Conservation (phyloP, 202 grass and related monocot species). For the Digitaria exilis region DNA sequence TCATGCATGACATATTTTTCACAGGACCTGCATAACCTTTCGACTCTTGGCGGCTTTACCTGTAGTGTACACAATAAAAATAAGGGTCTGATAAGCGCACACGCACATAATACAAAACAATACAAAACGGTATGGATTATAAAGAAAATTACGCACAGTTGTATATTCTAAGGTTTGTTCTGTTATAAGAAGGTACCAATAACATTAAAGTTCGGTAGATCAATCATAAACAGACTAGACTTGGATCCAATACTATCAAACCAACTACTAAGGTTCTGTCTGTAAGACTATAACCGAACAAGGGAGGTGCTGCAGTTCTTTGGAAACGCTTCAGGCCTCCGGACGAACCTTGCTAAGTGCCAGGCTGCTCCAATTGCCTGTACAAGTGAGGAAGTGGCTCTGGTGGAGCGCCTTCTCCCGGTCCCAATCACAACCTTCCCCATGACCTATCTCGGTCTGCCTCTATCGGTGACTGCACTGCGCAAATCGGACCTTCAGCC, state of each 20-base stretch:
- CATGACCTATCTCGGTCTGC: too few relatives aligned
- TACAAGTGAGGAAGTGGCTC: too few relatives aligned
- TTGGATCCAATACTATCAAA: not conserved
- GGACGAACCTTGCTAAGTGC: too few relatives aligned
- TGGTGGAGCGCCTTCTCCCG: too few relatives aligned
- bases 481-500: too few relatives aligned
- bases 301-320: too few relatives aligned
- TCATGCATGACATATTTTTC: not conserved
- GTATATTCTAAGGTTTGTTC: not conserved
- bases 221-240: not conserved
- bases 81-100: not conserved
- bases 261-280: not conserved
- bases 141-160: too few relatives aligned
- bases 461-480: too few relatives aligned
- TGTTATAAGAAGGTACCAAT: not conserved
- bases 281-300: too few relatives aligned
- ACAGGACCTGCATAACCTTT: slow-evolving; percentile 11
- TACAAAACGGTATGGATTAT: not conserved
- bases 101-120: not conserved
- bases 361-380: too few relatives aligned
- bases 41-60: not conserved
- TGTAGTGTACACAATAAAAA: slow-evolving; percentile 1
- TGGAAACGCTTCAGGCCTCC: too few relatives aligned
- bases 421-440: too few relatives aligned
- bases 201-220: not conserved